Evolutionary conservation across 345 rosid species (phyloP).

Genomic region (Pistacia atlantica): DNA sequence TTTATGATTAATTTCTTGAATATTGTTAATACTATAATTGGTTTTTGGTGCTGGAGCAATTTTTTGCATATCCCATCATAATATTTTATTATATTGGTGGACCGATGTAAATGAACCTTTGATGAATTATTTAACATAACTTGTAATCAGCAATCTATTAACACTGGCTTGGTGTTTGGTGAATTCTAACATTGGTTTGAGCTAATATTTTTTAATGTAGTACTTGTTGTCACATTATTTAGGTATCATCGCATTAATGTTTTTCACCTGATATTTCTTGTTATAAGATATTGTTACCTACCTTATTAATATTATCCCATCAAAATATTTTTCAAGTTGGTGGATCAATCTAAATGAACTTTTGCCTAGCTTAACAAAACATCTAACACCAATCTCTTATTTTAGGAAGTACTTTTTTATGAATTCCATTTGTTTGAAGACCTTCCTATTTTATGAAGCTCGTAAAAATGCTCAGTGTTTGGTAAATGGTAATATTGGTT

Average conservation of each 20-base stretch:
- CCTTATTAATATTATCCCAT: background rate
- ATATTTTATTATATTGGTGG: background rate
- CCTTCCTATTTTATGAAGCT: background rate
- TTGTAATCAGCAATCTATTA: too few relatives aligned
- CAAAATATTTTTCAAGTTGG: background rate
- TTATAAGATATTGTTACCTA: too few relatives aligned
- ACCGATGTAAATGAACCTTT: background rate
- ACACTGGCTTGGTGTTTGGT: too few relatives aligned
- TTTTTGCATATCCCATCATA: background rate
- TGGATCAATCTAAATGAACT: constrained; percentile 3
- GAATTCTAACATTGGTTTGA: too few relatives aligned
- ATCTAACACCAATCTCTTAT: too few relatives aligned
- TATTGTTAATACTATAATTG: background rate
- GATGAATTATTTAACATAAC: background rate
- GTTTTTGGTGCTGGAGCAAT: background rate
- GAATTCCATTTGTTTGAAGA: background rate
- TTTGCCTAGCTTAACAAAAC: background rate
- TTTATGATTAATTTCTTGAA: background rate
- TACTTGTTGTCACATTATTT: too few relatives aligned
- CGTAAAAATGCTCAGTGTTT: background rate
- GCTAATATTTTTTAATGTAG: too few relatives aligned
- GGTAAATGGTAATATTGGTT: background rate
- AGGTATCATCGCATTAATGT: too few relatives aligned
- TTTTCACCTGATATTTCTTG: too few relatives aligned
- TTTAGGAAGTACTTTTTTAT: background rate